Conservation (phyloP, 1,284 basidiomycete species). For the Apiotrichum veenhuisii region DNA sequence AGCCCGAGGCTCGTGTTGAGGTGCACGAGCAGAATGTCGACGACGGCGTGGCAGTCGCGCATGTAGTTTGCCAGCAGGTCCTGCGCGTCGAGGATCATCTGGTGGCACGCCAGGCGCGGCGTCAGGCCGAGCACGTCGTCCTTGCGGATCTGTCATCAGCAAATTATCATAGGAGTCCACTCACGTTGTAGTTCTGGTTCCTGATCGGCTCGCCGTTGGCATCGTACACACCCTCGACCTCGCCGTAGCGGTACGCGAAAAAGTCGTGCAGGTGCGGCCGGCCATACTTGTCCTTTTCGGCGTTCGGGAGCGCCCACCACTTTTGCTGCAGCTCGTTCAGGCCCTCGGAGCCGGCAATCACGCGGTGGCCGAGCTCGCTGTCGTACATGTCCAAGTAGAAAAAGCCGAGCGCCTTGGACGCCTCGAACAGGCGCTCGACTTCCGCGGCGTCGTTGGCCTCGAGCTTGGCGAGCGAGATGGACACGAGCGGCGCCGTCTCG, state of each 20-base stretch:
- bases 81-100: slow-evolving; percentile 18
- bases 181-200: slow-evolving; percentile 29
- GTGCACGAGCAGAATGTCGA: slow-evolving; percentile 56
- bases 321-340: slow-evolving; percentile 25
- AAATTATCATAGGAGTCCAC: background rate
- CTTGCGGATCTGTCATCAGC: slow-evolving; percentile 24
- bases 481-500: slow-evolving; percentile 25
- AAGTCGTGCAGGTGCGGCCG: slow-evolving; percentile 20
- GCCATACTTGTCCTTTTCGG: slow-evolving; percentile 27
- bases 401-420: slow-evolving; percentile 30
- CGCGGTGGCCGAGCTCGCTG: slow-evolving; percentile 22
- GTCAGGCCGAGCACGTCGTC: slow-evolving; percentile 26
- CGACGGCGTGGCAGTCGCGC: slow-evolving; percentile 49
- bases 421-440: slow-evolving; percentile 20
- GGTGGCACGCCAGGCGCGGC: slow-evolving; percentile 16
- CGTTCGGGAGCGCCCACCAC: slow-evolving; percentile 27
- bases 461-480: slow-evolving; percentile 22
- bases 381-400: slow-evolving; percentile 33
- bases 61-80: slow-evolving; percentile 19
- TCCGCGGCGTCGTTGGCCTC: slow-evolving; percentile 20
- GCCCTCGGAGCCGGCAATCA: slow-evolving; percentile 22
- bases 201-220: slow-evolving; percentile 13
- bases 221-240: slow-evolving; percentile 8
- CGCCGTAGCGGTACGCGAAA: slow-evolving; percentile 24
- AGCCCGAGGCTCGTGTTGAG: slow-evolving; percentile 61